Percentiles rank a stretch among this genome's conserved stretches.
These are phyloP conservation scores for Colletotrichum higginsianum DNA, from an alignment of 2,329 filamentous ascomycete genomes.

Conservation along the genomic window DNA sequence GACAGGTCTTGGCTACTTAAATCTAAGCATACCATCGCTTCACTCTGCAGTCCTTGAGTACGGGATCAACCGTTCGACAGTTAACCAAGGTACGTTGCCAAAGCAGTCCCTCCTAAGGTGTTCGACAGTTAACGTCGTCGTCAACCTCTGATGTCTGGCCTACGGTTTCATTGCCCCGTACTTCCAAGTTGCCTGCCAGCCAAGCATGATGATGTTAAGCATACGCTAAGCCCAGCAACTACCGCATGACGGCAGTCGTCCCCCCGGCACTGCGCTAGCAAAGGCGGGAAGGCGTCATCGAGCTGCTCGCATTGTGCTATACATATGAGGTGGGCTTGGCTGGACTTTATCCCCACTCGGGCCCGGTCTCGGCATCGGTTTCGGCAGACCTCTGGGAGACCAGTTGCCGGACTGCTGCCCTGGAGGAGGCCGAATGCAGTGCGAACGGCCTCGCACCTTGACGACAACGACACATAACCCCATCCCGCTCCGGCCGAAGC, in stretches of 20 bases:
- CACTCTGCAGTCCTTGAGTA: neutral
- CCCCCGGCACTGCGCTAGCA: neutral
- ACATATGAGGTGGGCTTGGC: neutral
- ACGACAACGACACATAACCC: neutral
- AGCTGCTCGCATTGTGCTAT: slow-evolving; percentile 10
- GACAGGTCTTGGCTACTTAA: neutral
- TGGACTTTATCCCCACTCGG: neutral
- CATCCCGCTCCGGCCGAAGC: neutral
- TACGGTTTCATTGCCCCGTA: neutral
- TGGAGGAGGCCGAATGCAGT: neutral
- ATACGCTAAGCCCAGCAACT: slow-evolving; percentile 10
- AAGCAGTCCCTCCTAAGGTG: too few relatives aligned
- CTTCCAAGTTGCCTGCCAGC: neutral
- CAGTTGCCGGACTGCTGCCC: neutral
- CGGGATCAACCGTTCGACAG: neutral
- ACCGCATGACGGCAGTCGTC: slow-evolving; percentile 3
- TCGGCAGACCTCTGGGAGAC: neutral
- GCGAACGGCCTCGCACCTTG: slow-evolving; percentile 2
- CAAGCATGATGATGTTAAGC: neutral
- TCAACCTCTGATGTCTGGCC: neutral
- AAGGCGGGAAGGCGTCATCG: neutral
- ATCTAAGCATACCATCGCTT: neutral
- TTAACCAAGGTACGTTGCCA: too few relatives aligned
- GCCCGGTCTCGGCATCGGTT: slow-evolving; percentile 31
- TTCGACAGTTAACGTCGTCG: neutral